Conservation (phyloP, 2,329 filamentous ascomycete genomes). For the Neoarthrinium moseri region DNA sequence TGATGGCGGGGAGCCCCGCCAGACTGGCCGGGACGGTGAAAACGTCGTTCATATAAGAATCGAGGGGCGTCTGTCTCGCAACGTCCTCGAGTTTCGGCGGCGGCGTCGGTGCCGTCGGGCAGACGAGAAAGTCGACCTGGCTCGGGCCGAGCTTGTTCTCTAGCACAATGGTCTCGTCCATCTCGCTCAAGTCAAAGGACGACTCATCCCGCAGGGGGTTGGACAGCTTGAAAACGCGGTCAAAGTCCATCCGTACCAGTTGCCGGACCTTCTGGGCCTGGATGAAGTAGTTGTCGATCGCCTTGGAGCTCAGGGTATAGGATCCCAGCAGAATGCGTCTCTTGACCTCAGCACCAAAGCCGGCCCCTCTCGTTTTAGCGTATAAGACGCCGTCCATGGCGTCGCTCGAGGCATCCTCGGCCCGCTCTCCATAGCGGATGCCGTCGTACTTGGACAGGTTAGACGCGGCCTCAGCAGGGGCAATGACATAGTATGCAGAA, state of each 20-base stretch:
- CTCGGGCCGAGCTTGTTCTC: conserved; percentile 56
- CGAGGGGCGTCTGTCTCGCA: conserved; percentile 54
- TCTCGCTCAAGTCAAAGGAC: conserved; percentile 59
- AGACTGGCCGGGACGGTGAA: conserved; percentile 94
- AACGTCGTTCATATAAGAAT: conserved; percentile 88
- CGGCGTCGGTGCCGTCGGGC: conserved; percentile 79
- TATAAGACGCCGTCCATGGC: conserved; percentile 68
- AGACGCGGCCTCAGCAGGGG: conserved; percentile 90
- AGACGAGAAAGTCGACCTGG: conserved; percentile 82
- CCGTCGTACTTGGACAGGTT: conserved; percentile 98
- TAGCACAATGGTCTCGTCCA: conserved; percentile 50
- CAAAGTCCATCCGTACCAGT: conserved; percentile 83
- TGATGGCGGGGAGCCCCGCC: conserved; percentile 86
- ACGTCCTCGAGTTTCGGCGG: conserved; percentile 66
- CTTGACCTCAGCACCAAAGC: conserved; percentile 83
- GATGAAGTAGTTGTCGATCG: conserved; percentile 95
- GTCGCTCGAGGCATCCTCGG: conserved; percentile 41
- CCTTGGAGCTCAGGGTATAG: conserved; percentile 84
- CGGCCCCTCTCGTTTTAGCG: conserved; percentile 68
- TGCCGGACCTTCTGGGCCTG: conserved; percentile 87
- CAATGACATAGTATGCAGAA: conserved; percentile 92
- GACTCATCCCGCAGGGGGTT: conserved; percentile 64
- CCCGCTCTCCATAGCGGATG: conserved; percentile 78
- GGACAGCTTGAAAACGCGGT: conserved; percentile 67
- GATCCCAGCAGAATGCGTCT: conserved; percentile 85